phyloP scores from a whole-genome alignment of 164 flowering plant species.

The Vitis vinifera region ASM3070453v1 NC_081814.1:27042001-27042500 shows the following conservation, averaged over 20 bases:
- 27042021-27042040: neutral
- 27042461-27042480: no score
- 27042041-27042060: neutral
- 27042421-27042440: no score
- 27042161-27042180: constrained; percentile 60
- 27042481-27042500: no score
- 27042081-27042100: constrained; percentile 3
- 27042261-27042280: constrained; percentile 63
- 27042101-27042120: constrained; percentile 79
- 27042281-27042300: neutral
- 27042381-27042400: no score
- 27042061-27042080: neutral
- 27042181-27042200: constrained; percentile 86
- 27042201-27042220: constrained; percentile 97
- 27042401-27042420: no score
- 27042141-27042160: constrained; percentile 97
- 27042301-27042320: no score
- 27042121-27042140: constrained; percentile 91
- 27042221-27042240: constrained; percentile 90
- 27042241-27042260: constrained; percentile 90
- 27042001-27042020: constrained; percentile 76
- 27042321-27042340: no score
- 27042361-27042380: no score
- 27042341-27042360: no score
- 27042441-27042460: no score